Conservation (phyloP, 768 basidiomycete genomes). For the Harrya chromipes region DNA sequence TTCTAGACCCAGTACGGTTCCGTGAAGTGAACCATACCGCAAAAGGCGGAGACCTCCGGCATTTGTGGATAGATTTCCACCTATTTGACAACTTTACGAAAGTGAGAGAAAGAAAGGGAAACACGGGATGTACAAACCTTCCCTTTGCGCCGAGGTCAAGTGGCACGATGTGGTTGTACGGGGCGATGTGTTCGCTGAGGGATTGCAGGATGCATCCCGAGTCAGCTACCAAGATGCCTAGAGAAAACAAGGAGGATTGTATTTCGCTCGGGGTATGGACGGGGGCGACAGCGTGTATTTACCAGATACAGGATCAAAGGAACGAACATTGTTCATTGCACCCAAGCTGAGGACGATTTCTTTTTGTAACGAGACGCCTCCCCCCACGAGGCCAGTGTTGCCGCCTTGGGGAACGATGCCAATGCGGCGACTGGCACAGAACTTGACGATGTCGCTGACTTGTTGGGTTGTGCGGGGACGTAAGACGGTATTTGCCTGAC, state of each 20-base stretch:
- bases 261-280: slow-evolving; percentile 3
- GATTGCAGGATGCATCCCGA: slow-evolving; percentile 92
- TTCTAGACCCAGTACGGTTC: slow-evolving; percentile 91
- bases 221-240: slow-evolving; percentile 89
- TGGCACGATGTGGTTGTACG: slow-evolving; percentile 93
- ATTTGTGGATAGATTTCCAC: slow-evolving; percentile 95
- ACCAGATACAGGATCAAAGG: slow-evolving; percentile 85
- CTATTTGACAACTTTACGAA: slow-evolving; percentile 82
- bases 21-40: slow-evolving; percentile 93
- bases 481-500: slow-evolving; percentile 79
- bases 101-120: slow-evolving; percentile 2
- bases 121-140: slow-evolving; percentile 49
- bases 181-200: slow-evolving; percentile 80
- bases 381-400: slow-evolving; percentile 97
- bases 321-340: slow-evolving; percentile 79
- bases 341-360: slow-evolving; percentile 84
- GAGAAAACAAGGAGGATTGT: slow-evolving; percentile 1
- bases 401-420: slow-evolving; percentile 97
- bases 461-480: slow-evolving; percentile 86
- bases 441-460: slow-evolving; percentile 84
- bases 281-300: slow-evolving; percentile 8
- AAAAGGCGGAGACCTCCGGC: slow-evolving; percentile 95
- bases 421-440: slow-evolving; percentile 77
- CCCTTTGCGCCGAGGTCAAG: slow-evolving; percentile 95
- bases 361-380: slow-evolving; percentile 83